A percentile compares a stretch with the other conserved stretches of the same genome.
Conservation (phyloP, 1,284 basidiomycete genomes). For the Butyriboletus appendiculatus region DNA sequence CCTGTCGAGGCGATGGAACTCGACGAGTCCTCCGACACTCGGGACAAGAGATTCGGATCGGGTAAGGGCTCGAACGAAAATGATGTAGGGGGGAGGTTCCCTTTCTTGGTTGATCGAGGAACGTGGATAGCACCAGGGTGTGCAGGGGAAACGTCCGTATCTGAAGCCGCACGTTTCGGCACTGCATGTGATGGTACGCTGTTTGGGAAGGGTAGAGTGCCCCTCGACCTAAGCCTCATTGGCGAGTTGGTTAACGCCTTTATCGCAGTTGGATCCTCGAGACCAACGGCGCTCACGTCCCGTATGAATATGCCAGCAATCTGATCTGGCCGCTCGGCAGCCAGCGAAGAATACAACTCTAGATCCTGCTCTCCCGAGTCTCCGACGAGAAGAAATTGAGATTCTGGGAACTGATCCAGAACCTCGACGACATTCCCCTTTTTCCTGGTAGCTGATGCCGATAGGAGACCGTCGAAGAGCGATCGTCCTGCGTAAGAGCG, state of each 20-base stretch:
- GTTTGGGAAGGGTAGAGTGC: constrained; percentile 6
- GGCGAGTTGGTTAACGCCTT: constrained; percentile 29
- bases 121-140: constrained; percentile 9
- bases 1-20: constrained; percentile 19
- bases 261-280: constrained; percentile 62
- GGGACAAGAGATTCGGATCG: constrained; percentile 9
- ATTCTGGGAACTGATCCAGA: constrained; percentile 73
- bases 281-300: constrained; percentile 53
- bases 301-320: constrained; percentile 78
- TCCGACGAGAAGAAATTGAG: constrained; percentile 81
- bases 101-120: constrained; percentile 17
- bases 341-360: constrained; percentile 77
- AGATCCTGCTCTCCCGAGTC: constrained; percentile 90
- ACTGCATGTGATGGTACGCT: not conserved
- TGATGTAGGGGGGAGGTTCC: constrained; percentile 31
- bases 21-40: constrained; percentile 22
- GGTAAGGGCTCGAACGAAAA: constrained; percentile 14
- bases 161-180: constrained; percentile 30
- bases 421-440: constrained; percentile 76
- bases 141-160: constrained; percentile 16
- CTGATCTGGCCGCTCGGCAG: constrained; percentile 64
- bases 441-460: constrained; percentile 78
- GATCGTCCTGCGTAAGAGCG: constrained; percentile 75
- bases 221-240: constrained; percentile 8
- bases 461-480: constrained; percentile 74